Conservation (phyloP, 345 rosid species). For the Rhizophora apiculata region DNA sequence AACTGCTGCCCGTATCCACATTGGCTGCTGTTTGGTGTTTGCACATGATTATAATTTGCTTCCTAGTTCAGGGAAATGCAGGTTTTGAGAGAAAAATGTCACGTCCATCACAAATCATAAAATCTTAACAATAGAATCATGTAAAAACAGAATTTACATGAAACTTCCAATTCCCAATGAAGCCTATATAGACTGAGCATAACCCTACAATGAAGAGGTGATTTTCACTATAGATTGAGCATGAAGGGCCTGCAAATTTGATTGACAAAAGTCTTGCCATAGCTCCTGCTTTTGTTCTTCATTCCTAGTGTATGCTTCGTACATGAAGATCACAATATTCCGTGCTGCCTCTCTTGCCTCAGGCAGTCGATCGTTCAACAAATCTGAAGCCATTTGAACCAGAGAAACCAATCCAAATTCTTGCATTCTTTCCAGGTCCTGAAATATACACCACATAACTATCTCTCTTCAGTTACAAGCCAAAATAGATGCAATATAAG, state of each 20-base stretch:
- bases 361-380: slow-evolving; percentile 72
- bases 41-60: no score
- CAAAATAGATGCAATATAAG: background rate
- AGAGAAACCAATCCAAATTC: slow-evolving; percentile 57
- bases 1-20: no score
- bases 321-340: slow-evolving; percentile 43
- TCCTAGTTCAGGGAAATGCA: no score
- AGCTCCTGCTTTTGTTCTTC: slow-evolving; percentile 58
- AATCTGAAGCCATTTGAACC: slow-evolving; percentile 52
- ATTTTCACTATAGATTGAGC: slow-evolving; percentile 71
- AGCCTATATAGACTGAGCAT: background rate
- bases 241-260: slow-evolving; percentile 49
- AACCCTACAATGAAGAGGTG: slow-evolving; percentile 14
- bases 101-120: no score
- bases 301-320: slow-evolving; percentile 37
- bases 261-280: slow-evolving; percentile 78
- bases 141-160: slow-evolving; percentile 26
- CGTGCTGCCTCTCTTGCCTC: slow-evolving; percentile 95
- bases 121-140: background rate
- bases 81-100: no score
- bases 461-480: background rate
- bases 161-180: background rate
- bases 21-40: no score
- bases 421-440: slow-evolving; percentile 58
- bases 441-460: background rate